A percentile compares a stretch with the other conserved stretches of the same genome.
phyloP scores from a whole-genome alignment of 129 eudicot species.

The Scalesia atractyloides region DNA sequence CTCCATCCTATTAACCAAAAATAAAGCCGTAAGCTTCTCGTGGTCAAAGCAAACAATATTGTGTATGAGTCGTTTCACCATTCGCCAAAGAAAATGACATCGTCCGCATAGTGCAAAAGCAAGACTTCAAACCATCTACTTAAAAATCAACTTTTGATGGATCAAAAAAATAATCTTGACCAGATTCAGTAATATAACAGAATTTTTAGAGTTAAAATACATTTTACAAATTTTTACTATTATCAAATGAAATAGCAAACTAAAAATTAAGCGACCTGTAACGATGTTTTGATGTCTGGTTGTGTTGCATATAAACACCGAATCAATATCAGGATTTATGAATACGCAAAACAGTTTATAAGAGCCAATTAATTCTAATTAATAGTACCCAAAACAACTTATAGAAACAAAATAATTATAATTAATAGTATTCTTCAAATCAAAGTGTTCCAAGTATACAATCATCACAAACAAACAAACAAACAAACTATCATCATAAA shows the following conservation, averaged over 20 bases:
- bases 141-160: too few relatives aligned
- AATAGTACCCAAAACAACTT: not conserved
- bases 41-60: not conserved
- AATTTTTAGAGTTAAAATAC: too few relatives aligned
- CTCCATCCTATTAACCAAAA: not conserved
- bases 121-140: too few relatives aligned
- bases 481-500: constrained; percentile 33
- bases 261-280: too few relatives aligned
- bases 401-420: constrained; percentile 13
- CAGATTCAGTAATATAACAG: too few relatives aligned
- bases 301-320: not conserved
- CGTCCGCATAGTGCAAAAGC: too few relatives aligned
- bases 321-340: not conserved
- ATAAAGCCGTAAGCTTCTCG: not conserved
- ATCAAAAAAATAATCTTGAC: too few relatives aligned
- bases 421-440: constrained; percentile 10
- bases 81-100: too few relatives aligned
- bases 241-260: too few relatives aligned
- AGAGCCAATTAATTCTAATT: constrained; percentile 1
- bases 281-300: too few relatives aligned
- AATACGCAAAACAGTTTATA: not conserved
- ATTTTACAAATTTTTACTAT: too few relatives aligned
- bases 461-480: constrained; percentile 21
- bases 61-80: too few relatives aligned
- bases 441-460: constrained; percentile 33